phyloP scores from a whole-genome alignment of 441 rosid genomes.

The Pelargonium fulgidum region DNA sequence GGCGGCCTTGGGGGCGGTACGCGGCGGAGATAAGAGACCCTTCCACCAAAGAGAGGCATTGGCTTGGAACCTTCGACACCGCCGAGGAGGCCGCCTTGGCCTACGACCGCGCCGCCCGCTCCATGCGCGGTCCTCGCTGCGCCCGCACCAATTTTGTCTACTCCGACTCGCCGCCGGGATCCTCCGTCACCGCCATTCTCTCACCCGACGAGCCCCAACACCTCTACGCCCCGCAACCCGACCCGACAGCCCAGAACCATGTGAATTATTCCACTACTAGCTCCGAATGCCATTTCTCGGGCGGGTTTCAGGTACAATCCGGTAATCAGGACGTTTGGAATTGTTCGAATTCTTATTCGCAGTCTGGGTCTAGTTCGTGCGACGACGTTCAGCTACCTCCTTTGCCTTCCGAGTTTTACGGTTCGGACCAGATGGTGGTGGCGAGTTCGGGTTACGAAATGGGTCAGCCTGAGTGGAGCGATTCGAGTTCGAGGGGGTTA shows the following conservation, averaged over 20 bases:
- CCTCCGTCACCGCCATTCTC: constrained; percentile 63
- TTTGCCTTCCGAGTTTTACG: constrained; percentile 36
- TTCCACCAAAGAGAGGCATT: constrained; percentile 56
- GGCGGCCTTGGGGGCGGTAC: constrained; percentile 71
- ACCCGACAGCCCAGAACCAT: constrained; percentile 14
- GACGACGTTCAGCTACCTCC: constrained; percentile 45
- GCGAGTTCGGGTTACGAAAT: constrained; percentile 12
- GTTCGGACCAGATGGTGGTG: constrained; percentile 3
- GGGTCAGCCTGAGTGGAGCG: constrained; percentile 18
- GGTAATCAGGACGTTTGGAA: no score
- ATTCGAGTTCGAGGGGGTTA: constrained; percentile 13
- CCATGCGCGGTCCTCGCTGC: constrained; percentile 64
- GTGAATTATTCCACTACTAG: no score
- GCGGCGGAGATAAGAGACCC: constrained; percentile 66
- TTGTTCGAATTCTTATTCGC: background rate
- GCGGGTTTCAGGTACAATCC: background rate
- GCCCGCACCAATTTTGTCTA: constrained; percentile 79
- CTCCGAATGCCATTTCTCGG: no score
- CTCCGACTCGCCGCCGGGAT: constrained; percentile 67
- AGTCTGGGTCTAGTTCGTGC: background rate
- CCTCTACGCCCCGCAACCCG: constrained; percentile 22
- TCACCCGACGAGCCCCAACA: constrained; percentile 63
- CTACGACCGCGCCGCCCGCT: constrained; percentile 70
- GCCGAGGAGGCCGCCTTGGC: no score
- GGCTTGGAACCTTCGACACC: no score